phyloP scores from a whole-genome alignment of 768 basidiomycete species.

The Auriscalpium orientale region DNA sequence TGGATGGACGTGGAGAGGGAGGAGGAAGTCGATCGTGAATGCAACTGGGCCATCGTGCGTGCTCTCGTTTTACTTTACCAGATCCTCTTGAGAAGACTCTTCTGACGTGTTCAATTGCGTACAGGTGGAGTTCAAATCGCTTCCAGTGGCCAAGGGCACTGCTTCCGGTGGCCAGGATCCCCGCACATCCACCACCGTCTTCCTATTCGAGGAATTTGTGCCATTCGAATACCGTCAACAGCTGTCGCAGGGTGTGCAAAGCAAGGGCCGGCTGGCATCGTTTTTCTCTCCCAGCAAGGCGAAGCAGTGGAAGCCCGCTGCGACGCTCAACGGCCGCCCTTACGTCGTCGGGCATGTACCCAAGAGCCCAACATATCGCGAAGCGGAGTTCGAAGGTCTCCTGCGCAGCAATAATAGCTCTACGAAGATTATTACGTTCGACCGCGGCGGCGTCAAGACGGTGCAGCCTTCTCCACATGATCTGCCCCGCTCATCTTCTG shows the following conservation, averaged over 20 bases:
- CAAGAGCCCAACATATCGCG: constrained; percentile 44
- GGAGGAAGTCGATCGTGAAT: constrained; percentile 75
- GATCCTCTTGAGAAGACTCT: background rate
- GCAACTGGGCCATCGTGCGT: constrained; percentile 88
- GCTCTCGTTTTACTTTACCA: background rate
- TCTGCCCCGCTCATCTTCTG: background rate
- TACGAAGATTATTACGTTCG: constrained; percentile 32
- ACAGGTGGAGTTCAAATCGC: constrained; percentile 83
- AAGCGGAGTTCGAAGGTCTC: constrained; percentile 76
- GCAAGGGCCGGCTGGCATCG: constrained; percentile 55
- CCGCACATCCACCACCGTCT: constrained; percentile 59
- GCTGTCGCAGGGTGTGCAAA: constrained; percentile 45
- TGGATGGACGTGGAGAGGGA: constrained; percentile 75
- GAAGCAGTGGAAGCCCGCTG: constrained; percentile 71
- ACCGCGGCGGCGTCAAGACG: constrained; percentile 14
- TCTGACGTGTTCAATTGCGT: too few species aligned
- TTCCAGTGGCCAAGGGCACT: constrained; percentile 35
- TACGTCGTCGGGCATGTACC: constrained; percentile 59
- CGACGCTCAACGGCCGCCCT: constrained; percentile 73
- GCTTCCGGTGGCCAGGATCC: constrained; percentile 44
- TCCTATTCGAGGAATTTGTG: constrained; percentile 92
- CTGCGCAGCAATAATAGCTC: constrained; percentile 44
- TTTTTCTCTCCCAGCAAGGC: constrained; percentile 49
- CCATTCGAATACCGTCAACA: constrained; percentile 81
- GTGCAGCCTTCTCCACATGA: background rate